Evolutionary conservation across 2,329 filamentous ascomycete genomes (phyloP).

Genomic region (Dryadomyces quercivorus): DNA sequence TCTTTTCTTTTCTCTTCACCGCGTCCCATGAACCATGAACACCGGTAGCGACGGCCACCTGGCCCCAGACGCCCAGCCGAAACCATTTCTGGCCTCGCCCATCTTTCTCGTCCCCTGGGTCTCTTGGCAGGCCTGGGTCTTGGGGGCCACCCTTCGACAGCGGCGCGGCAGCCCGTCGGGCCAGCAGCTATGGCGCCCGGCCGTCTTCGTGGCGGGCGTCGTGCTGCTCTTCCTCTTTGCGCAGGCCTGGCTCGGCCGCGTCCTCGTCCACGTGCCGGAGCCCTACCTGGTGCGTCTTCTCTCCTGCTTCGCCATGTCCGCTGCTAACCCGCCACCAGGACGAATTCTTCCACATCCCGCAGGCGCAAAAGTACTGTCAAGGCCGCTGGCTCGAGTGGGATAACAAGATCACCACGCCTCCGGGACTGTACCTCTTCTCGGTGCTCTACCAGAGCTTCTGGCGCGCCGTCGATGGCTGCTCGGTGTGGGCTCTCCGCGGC

Average conservation of each 20-base stretch:
- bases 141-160: constrained; percentile 10
- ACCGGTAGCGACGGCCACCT: neutral
- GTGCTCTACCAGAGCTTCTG: constrained; percentile 6
- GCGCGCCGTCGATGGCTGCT: constrained; percentile 8
- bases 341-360: constrained; percentile 79
- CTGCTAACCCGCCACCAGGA: constrained; percentile 40
- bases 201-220: constrained; percentile 8
- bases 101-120: constrained; percentile 12
- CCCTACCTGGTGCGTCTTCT: constrained; percentile 37
- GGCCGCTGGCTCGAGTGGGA: constrained; percentile 74
- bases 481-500: constrained; percentile 29
- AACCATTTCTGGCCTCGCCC: constrained; percentile 10
- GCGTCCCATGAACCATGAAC: neutral
- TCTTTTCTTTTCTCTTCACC: neutral
- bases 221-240: constrained; percentile 17
- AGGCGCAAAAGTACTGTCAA: constrained; percentile 77
- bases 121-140: constrained; percentile 11
- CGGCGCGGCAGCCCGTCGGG: constrained; percentile 6
- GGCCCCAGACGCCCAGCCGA: constrained; percentile 5
- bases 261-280: constrained; percentile 30
- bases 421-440: constrained; percentile 49
- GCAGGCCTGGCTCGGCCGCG: constrained; percentile 25
- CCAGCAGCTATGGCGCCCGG: constrained; percentile 2
- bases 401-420: constrained; percentile 93
- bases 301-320: neutral